phyloP scores from a whole-genome alignment of 306 rosid genomes.

The apple (Malus domestica) region DNA sequence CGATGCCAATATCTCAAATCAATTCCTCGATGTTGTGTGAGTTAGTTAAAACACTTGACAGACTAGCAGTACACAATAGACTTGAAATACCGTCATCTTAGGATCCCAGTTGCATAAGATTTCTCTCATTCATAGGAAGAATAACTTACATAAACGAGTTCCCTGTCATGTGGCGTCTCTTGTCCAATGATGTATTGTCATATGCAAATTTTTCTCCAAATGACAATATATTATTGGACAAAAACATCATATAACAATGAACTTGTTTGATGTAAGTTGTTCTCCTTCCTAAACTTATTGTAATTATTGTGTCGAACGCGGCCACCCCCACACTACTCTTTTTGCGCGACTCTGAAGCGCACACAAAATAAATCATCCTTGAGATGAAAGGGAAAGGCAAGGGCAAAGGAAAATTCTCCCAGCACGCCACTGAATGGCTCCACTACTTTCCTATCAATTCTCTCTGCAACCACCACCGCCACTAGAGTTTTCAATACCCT shows the following conservation, averaged over 20 bases:
- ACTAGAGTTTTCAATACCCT: constrained; percentile 3
- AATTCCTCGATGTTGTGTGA: not conserved
- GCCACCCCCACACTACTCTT: not conserved
- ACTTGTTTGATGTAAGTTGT: too few relatives aligned
- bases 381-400: not conserved
- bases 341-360: not conserved
- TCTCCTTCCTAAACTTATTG: too few relatives aligned
- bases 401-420: not conserved
- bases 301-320: not conserved
- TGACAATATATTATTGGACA: too few relatives aligned
- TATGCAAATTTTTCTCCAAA: too few relatives aligned
- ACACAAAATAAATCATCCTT: not conserved
- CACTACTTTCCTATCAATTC: constrained; percentile 8
- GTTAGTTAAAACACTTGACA: not conserved
- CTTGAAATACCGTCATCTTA: not conserved
- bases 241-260: too few relatives aligned
- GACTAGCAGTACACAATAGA: not conserved
- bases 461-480: constrained; percentile 7
- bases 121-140: too few relatives aligned
- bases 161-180: too few relatives aligned
- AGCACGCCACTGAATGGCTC: constrained; percentile 14
- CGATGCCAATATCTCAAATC: too few relatives aligned
- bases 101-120: not conserved
- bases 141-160: too few relatives aligned
- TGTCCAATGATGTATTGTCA: too few relatives aligned